These are phyloP conservation scores for Tricholoma sp. DNA, from an alignment of 768 basidiomycete genomes.

Conservation along the genomic window DNA sequence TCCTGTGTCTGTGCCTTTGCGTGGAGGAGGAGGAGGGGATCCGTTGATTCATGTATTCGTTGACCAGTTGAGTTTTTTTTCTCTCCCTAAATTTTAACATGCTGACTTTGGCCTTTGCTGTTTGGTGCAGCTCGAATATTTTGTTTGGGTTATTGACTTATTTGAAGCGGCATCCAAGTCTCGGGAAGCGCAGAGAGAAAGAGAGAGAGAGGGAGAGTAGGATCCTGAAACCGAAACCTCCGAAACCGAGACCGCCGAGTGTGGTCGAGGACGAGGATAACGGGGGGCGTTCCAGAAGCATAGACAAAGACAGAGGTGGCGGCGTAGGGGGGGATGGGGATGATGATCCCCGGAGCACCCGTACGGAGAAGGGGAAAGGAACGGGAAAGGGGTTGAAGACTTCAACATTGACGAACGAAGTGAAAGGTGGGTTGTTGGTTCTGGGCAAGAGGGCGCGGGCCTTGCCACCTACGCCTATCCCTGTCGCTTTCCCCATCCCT, in stretches of 20 bases:
- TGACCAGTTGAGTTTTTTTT: conserved; percentile 46
- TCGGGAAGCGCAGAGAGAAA: neutral
- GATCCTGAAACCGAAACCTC: neutral
- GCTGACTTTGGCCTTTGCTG: conserved; percentile 15
- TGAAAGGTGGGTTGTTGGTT: no score
- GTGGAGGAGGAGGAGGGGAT: conserved; percentile 26
- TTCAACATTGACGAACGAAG: no score
- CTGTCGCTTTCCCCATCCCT: no score
- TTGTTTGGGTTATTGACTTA: conserved; percentile 76
- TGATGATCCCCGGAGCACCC: no score
- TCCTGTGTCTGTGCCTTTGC: conserved; percentile 19
- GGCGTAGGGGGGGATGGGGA: neutral
- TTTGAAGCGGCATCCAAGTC: conserved; percentile 47
- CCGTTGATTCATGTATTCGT: conserved; percentile 45
- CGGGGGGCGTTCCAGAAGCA: no score
- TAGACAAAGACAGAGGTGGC: neutral
- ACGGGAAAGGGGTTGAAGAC: neutral
- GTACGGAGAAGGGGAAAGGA: neutral
- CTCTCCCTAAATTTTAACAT: neutral
- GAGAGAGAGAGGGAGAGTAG: neutral
- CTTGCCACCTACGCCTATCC: neutral
- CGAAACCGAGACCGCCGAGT: conserved; percentile 2
- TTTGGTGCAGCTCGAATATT: conserved; percentile 71
- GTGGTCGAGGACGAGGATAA: neutral
- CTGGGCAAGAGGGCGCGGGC: no score